phyloP scores from a whole-genome alignment of 2,329 filamentous ascomycete genomes.

The Bipolaris zeicola region DNA sequence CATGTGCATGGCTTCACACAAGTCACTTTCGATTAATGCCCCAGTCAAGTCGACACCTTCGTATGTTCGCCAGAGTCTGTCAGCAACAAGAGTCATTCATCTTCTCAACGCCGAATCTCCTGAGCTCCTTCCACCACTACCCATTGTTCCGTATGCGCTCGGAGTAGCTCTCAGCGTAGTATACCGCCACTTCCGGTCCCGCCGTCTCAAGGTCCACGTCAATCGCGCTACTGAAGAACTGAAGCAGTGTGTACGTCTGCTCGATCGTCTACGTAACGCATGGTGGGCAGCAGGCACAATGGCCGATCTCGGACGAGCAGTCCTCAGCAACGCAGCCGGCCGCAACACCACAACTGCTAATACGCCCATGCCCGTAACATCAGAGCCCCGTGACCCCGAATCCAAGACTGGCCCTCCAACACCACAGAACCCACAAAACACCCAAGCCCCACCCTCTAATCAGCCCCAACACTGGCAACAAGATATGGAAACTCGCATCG shows the following conservation, averaged over 20 bases:
- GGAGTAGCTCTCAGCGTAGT: constrained; percentile 62
- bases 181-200: constrained; percentile 62
- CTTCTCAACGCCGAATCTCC: constrained; percentile 55
- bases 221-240: constrained; percentile 55
- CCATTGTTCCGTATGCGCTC: constrained; percentile 62
- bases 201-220: constrained; percentile 55
- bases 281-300: constrained; percentile 57
- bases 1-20: constrained; percentile 62
- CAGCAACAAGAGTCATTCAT: constrained; percentile 61
- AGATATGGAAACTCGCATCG: constrained; percentile 37
- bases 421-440: constrained; percentile 23
- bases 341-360: constrained; percentile 43
- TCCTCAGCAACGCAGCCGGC: constrained; percentile 48
- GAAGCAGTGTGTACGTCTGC: constrained; percentile 50
- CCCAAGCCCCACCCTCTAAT: constrained; percentile 15
- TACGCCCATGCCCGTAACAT: constrained; percentile 35
- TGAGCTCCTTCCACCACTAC: constrained; percentile 56
- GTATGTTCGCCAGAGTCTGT: constrained; percentile 60
- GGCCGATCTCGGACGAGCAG: constrained; percentile 49
- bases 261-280: constrained; percentile 52
- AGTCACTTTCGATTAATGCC: constrained; percentile 52
- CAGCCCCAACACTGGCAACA: constrained; percentile 32
- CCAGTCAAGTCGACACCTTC: constrained; percentile 57
- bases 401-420: constrained; percentile 29
- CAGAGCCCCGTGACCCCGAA: constrained; percentile 26